These are phyloP conservation scores for Dianthus caryophyllus DNA, from an alignment of 148 eudicot genomes.

Conservation along the genomic window DNA sequence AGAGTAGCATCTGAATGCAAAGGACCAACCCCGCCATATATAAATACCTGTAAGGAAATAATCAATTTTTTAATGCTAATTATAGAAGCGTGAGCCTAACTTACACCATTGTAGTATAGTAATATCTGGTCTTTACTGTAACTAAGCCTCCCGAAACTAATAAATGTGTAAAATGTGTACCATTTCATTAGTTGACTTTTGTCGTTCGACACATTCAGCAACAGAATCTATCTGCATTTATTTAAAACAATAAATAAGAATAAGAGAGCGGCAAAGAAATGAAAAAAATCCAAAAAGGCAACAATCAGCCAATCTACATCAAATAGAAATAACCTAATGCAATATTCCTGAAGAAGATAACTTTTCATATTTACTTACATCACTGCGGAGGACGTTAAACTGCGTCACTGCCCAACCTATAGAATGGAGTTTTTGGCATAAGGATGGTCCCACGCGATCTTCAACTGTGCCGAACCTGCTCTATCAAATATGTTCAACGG, in stretches of 20 bases:
- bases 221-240: constrained; percentile 75
- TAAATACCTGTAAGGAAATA: constrained; percentile 62
- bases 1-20: constrained; percentile 86
- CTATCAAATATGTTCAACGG: constrained; percentile 52
- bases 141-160: background rate
- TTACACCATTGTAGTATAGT: background rate
- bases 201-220: constrained; percentile 79
- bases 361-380: constrained; percentile 44
- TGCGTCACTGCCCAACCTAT: constrained; percentile 79
- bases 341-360: background rate
- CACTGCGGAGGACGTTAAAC: constrained; percentile 61
- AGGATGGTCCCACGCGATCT: constrained; percentile 61
- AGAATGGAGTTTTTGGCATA: constrained; percentile 76
- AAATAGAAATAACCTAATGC: background rate
- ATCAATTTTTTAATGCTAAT: constrained; percentile 1
- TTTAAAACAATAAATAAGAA: background rate
- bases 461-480: constrained; percentile 84
- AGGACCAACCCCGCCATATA: constrained; percentile 95
- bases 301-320: background rate
- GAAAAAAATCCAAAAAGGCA: background rate
- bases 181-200: constrained; percentile 69
- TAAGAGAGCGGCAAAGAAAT: background rate
- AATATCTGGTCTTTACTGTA: background rate
- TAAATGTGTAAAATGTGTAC: constrained; percentile 42
- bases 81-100: background rate